phyloP scores from a whole-genome alignment of 202 grass and related monocot species.

The Panicum virgatum region DNA sequence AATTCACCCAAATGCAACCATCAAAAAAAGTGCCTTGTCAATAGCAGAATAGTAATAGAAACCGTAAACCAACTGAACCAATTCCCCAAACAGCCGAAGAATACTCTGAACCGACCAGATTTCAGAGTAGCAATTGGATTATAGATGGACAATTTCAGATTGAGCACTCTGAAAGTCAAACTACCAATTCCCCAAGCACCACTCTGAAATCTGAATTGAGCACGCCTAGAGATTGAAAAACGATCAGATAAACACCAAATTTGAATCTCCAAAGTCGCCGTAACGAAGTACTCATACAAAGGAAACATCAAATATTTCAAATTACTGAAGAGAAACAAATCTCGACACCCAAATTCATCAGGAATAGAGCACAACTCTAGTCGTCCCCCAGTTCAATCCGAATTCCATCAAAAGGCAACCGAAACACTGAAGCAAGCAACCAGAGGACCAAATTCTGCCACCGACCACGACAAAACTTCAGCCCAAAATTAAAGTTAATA shows the following conservation, averaged over 20 bases:
- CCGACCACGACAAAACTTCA: neutral
- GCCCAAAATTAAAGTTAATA: neutral
- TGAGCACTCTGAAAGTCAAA: too few relatives aligned
- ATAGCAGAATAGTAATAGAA: neutral
- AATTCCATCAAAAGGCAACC: neutral
- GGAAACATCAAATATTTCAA: neutral
- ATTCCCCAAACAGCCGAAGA: neutral
- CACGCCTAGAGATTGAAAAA: neutral
- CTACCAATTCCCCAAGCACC: too few relatives aligned
- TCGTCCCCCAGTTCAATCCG: neutral
- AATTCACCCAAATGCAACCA: neutral
- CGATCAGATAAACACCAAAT: neutral
- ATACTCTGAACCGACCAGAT: neutral
- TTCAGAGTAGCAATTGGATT: neutral
- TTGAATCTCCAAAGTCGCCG: conserved; percentile 4
- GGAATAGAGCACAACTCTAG: neutral
- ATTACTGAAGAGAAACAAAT: neutral
- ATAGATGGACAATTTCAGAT: conserved; percentile 10
- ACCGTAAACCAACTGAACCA: neutral
- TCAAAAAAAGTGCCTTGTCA: neutral
- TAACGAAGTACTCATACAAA: neutral
- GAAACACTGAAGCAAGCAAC: neutral
- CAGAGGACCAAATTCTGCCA: neutral
- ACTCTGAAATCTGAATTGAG: neutral
- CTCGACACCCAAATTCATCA: neutral